Evolutionary conservation across 2,329 filamentous ascomycete genomes (phyloP).

Genomic region (Colletotrichum sansevieriae): DNA sequence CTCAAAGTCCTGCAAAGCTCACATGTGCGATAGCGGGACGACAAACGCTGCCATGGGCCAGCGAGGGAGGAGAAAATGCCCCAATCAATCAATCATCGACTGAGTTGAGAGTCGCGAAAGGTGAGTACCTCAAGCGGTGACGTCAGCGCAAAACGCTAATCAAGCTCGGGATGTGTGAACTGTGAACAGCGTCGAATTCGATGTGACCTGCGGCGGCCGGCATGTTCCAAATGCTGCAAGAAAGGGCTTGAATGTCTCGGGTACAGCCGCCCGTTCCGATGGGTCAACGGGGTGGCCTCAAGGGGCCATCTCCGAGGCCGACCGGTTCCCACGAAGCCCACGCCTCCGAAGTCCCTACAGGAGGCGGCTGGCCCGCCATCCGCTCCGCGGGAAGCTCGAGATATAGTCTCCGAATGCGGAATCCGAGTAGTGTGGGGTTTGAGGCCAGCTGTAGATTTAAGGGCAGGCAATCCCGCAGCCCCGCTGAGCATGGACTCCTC

Average conservation of each 20-base stretch:
- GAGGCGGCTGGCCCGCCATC: neutral
- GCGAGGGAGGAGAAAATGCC: neutral
- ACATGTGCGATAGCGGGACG: no score
- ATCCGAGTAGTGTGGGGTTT: neutral
- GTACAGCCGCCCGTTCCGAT: slow-evolving; percentile 46
- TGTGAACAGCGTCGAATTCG: slow-evolving; percentile 49
- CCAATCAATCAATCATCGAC: neutral
- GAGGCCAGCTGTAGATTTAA: no score
- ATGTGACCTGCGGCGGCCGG: slow-evolving; percentile 46
- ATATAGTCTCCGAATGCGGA: no score
- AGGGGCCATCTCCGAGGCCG: slow-evolving; percentile 44
- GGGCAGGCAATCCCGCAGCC: neutral
- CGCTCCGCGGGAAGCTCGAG: neutral
- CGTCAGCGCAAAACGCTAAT: neutral
- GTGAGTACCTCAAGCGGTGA: neutral
- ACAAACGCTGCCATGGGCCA: neutral
- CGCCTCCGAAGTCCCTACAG: neutral
- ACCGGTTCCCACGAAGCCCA: neutral
- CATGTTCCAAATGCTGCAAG: slow-evolving; percentile 47
- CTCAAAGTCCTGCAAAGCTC: neutral
- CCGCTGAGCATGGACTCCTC: neutral
- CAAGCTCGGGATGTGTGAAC: slow-evolving; percentile 44
- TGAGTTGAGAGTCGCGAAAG: neutral
- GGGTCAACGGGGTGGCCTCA: slow-evolving; percentile 48
- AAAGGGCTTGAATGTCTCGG: slow-evolving; percentile 48